These are phyloP conservation scores for Ceriops tagal DNA, from an alignment of 345 rosid species.

Conservation along the genomic window DNA sequence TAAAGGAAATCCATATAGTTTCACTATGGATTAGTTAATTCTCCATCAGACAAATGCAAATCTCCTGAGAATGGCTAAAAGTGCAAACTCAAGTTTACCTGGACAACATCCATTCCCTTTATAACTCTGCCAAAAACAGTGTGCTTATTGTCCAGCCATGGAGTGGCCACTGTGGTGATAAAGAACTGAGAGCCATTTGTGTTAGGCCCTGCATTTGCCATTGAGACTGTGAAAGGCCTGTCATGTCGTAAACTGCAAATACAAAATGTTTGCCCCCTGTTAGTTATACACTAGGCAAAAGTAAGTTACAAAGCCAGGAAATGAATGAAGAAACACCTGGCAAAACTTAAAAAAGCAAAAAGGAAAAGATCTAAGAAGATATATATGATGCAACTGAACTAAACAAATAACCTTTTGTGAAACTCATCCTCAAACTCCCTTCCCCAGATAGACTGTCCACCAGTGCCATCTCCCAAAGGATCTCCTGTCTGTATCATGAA, in stretches of 20 bases:
- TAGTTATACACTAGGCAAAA: not conserved
- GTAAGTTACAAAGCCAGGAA: not conserved
- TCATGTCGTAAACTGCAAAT: conserved; percentile 81
- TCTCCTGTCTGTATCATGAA: conserved; percentile 99
- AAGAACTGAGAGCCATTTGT: conserved; percentile 94
- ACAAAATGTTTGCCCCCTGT: conserved; percentile 13
- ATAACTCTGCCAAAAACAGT: conserved; percentile 90
- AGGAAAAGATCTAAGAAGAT: not conserved
- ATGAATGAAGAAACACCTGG: not conserved
- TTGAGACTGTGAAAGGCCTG: conserved; percentile 88
- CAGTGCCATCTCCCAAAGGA: conserved; percentile 98
- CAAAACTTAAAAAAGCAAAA: not conserved
- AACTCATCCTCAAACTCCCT: conserved; percentile 98
- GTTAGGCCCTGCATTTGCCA: conserved; percentile 94
- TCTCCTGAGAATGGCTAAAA: not conserved
- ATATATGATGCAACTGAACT: not conserved
- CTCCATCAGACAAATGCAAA: not conserved
- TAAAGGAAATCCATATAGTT: no score
- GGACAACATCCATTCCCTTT: conserved; percentile 97
- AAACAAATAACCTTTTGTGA: conserved; percentile 73
- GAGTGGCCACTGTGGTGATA: conserved; percentile 94
- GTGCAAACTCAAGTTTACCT: conserved; percentile 44
- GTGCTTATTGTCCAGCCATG: conserved; percentile 97
- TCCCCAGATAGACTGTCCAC: conserved; percentile 99
- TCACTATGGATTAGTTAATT: no score